A percentile compares a stretch with the other conserved stretches of the same genome.
phyloP scores from a whole-genome alignment of 176 grass and related monocot species.

The Typha latifolia region DNA sequence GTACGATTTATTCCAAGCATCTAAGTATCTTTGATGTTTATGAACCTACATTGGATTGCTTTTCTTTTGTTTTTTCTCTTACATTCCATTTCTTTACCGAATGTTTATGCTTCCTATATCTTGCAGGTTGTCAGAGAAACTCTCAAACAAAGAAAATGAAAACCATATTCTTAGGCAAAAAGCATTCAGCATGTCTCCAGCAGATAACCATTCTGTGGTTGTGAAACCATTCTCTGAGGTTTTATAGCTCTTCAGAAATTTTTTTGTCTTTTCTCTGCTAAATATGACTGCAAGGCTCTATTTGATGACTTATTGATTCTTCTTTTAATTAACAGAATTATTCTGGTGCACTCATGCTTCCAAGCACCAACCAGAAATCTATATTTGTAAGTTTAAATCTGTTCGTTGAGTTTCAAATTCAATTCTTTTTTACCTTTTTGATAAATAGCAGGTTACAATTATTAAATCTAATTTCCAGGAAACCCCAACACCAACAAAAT shows the following conservation, averaged over 20 bases:
- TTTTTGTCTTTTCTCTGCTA: conserved; percentile 9
- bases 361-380: conserved; percentile 38
- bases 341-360: conserved; percentile 41
- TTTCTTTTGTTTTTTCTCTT: not conserved
- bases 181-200: conserved; percentile 39
- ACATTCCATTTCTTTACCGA: not conserved
- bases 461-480: conserved; percentile 43
- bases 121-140: conserved; percentile 79
- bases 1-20: not conserved
- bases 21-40: not conserved
- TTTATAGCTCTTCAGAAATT: conserved; percentile 43
- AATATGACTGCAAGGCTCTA: conserved; percentile 1
- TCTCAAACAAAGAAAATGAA: conserved; percentile 73
- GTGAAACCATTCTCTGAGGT: conserved; percentile 68
- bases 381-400: conserved; percentile 60
- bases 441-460: not conserved
- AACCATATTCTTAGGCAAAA: conserved; percentile 87
- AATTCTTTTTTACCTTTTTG: not conserved
- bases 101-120: not conserved
- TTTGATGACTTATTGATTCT: not conserved
- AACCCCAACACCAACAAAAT: conserved; percentile 60
- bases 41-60: not conserved
- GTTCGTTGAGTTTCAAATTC: conserved; percentile 15
- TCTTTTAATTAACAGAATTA: conserved; percentile 39
- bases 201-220: conserved; percentile 30